Evolutionary conservation across 495 filamentous ascomycete species (phyloP), one percentile per base, ranked within the genome.

Genomic region (Neurospora sp.): DNA sequence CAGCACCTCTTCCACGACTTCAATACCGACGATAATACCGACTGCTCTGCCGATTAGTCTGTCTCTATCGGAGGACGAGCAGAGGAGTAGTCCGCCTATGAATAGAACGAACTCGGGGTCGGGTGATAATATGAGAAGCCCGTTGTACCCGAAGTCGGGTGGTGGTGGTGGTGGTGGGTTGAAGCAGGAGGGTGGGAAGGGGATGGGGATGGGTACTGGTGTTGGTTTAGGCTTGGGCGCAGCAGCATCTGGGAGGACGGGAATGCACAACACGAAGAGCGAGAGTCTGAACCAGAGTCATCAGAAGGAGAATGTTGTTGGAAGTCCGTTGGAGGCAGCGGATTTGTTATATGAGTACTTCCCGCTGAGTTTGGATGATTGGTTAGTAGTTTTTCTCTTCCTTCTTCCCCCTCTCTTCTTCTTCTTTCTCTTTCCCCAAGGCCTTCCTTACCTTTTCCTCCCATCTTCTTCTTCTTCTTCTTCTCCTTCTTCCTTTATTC

Each of bases 291-390:
- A 4, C 11, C 39, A 78, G 27, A 71, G 9, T 18, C 22, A 80
- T 27, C 78, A 76, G 16, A 78, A 76, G 5, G 76, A 79, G 42
- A 79, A 73, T 48, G 40, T 74, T 14, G 79, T 74, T 14, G 79
- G 81, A 40, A 86, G 85, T 80, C 91, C 92, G 14, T 86, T 90
- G 69, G 93, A 95, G 75, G 89, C 89, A 72, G 89, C 89, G 10
- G 94, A 97, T 77, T 84, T 93, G 73, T 81, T 96, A 31, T 97
- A 97, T 77, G 94, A 97, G 79, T 97, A 97, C 78, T 97, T 97
- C 73, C 94, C 94, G 6, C 85, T 97, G 31, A 93, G 91, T 27
- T 80, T 95, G 74, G 93, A 97, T 81, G 94, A 97, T 74, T 97
- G 93, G 93, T 85, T 69, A 74, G 80, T 69, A 74, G 80, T 78